phyloP scores from a whole-genome alignment of 495 filamentous ascomycete species.

The Thermochaetoides thermophila region DNA sequence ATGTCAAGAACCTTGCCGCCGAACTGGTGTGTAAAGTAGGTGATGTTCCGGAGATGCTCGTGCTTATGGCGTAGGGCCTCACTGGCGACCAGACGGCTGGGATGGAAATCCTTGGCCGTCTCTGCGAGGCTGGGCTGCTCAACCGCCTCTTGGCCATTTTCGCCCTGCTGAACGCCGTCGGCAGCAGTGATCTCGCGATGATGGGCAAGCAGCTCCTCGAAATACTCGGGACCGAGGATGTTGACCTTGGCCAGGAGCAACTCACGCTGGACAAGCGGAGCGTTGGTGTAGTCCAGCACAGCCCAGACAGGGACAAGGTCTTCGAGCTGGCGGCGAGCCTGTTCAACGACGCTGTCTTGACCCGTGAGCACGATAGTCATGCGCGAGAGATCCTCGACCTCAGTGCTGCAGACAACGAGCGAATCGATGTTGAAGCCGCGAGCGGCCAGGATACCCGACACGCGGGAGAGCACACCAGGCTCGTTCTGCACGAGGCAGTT shows the following conservation, averaged over 20 bases:
- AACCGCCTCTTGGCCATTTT: conserved; percentile 19
- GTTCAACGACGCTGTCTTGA: conserved; percentile 94
- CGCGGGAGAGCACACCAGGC: conserved; percentile 87
- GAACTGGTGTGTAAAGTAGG: conserved; percentile 91
- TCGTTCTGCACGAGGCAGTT: conserved; percentile 99
- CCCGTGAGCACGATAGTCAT: conserved; percentile 97
- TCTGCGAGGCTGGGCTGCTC: conserved; percentile 22
- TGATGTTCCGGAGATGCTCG: conserved; percentile 88
- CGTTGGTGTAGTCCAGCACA: conserved; percentile 84
- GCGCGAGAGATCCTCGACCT: conserved; percentile 91
- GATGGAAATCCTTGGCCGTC: conserved; percentile 61
- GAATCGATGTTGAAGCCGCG: conserved; percentile 99
- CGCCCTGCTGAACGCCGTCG: conserved; percentile 7
- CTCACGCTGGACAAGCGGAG: conserved; percentile 92
- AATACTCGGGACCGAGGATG: conserved; percentile 91
- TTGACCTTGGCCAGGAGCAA: conserved; percentile 92
- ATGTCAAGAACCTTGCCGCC: conserved; percentile 96
- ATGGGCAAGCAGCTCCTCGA: conserved; percentile 87
- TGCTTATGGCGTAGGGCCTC: conserved; percentile 91
- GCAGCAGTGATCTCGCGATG: conserved; percentile 58
- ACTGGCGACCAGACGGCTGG: conserved; percentile 63
- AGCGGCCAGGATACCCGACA: conserved; percentile 91
- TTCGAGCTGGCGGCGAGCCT: conserved; percentile 87
- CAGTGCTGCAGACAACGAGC: conserved; percentile 91
- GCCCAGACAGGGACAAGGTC: conserved; percentile 98